phyloP scores from a whole-genome alignment of 257 asterid species.

The Solanum pimpinellifolium region DNA sequence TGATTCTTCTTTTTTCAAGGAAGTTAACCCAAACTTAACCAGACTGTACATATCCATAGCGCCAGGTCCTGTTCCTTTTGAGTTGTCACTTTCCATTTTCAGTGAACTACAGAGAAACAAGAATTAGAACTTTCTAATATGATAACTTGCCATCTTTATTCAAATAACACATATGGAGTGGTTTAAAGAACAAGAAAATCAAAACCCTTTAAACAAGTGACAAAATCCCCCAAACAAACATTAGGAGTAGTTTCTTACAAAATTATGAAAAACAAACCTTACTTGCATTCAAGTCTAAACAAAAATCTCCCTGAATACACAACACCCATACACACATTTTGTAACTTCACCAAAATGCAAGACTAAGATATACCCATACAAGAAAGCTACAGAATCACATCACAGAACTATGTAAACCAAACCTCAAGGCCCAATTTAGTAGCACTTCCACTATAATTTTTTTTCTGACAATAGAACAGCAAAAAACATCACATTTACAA shows the following conservation, averaged over 20 bases:
- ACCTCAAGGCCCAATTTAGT: not conserved
- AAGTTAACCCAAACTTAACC: constrained; percentile 2
- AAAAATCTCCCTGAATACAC: not conserved
- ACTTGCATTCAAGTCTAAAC: not conserved
- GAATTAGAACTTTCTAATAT: not conserved
- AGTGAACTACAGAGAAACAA: not conserved
- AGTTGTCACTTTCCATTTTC: not conserved
- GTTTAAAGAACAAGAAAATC: not conserved
- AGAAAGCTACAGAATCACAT: not conserved
- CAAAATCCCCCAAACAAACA: not conserved
- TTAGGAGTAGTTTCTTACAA: not conserved
- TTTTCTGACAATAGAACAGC: not conserved
- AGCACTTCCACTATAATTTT: not conserved
- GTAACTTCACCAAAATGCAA: not conserved
- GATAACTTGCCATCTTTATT: not conserved
- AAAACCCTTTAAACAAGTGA: not conserved
- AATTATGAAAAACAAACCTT: not conserved
- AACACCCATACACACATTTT: not conserved
- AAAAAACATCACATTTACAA: not conserved
- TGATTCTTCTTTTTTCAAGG: not conserved
- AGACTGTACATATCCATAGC: constrained; percentile 2
- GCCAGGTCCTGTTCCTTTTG: not conserved
- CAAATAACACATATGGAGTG: not conserved
- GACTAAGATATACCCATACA: not conserved
- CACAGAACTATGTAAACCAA: not conserved